phyloP scores from a whole-genome alignment of 2,329 filamentous ascomycete species.

The Sporothrix pseudoabietina region DNA sequence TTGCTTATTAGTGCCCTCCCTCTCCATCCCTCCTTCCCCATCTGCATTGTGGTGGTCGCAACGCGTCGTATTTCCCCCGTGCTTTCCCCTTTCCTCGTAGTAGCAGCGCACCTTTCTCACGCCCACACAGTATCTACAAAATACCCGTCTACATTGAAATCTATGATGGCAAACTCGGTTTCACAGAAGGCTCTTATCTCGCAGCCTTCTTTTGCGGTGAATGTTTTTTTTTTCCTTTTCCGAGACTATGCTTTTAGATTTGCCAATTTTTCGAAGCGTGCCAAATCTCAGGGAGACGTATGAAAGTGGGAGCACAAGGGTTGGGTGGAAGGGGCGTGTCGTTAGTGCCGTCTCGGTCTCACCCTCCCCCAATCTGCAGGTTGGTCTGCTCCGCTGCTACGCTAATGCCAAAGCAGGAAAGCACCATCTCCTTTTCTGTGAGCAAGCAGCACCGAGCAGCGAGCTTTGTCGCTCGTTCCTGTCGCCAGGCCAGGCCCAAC shows the following conservation, averaged over 20 bases:
- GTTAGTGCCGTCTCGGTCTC: background rate
- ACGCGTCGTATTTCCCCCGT: slow-evolving; percentile 1
- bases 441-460: background rate
- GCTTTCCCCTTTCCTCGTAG: background rate
- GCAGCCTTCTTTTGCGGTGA: background rate
- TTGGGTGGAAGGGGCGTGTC: slow-evolving; percentile 9
- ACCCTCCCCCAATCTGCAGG: slow-evolving; percentile 11
- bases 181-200: background rate
- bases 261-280: background rate
- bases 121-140: background rate
- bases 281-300: background rate
- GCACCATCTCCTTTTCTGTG: slow-evolving; percentile 6
- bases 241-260: slow-evolving; percentile 8
- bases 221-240: background rate
- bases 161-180: background rate
- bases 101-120: background rate
- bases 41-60: slow-evolving; percentile 4
- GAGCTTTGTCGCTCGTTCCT: background rate
- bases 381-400: slow-evolving; percentile 21
- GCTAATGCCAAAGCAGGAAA: slow-evolving; percentile 23
- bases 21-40: slow-evolving; percentile 14
- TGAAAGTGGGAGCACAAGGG: background rate
- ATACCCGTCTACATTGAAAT: background rate
- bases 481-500: background rate
- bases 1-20: slow-evolving; percentile 10